Evolutionary conservation across 441 rosid species (phyloP).

Genomic region (Euphorbia neoarborescens): DNA sequence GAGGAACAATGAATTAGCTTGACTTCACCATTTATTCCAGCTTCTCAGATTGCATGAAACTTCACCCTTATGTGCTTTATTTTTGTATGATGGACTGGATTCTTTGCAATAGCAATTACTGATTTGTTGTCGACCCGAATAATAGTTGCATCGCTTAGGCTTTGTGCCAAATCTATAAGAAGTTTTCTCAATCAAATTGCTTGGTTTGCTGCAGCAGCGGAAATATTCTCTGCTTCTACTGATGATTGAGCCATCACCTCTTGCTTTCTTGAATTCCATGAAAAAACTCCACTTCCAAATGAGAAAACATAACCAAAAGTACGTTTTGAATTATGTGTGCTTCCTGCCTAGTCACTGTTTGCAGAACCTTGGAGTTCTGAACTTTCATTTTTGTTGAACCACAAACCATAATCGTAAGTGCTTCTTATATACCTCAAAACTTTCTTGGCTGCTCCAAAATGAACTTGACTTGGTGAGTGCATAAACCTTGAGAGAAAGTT

Average conservation of each 20-base stretch:
- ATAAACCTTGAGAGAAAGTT: too few species aligned
- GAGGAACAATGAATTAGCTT: too few species aligned
- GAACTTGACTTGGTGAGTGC: too few species aligned
- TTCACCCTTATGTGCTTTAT: too few species aligned
- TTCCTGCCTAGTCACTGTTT: background rate
- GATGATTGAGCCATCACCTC: background rate
- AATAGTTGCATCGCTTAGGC: background rate
- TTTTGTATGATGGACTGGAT: too few species aligned
- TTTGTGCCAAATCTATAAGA: background rate
- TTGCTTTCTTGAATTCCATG: background rate
- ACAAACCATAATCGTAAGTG: background rate
- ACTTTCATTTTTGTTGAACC: background rate
- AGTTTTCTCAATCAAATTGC: slow-evolving; percentile 2
- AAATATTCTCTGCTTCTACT: background rate
- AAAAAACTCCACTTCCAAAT: too few species aligned
- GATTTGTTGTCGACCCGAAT: background rate
- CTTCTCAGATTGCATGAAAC: too few species aligned
- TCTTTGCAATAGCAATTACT: too few species aligned
- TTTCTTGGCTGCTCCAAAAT: background rate
- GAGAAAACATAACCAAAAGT: background rate
- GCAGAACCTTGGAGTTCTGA: background rate
- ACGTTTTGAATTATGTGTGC: background rate
- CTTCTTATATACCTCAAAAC: background rate
- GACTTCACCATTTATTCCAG: too few species aligned
- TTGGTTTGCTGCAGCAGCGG: background rate